Evolutionary conservation across 2,329 filamentous ascomycete species (phyloP).

Genomic region (Paraphoma chrysanthemicola): DNA sequence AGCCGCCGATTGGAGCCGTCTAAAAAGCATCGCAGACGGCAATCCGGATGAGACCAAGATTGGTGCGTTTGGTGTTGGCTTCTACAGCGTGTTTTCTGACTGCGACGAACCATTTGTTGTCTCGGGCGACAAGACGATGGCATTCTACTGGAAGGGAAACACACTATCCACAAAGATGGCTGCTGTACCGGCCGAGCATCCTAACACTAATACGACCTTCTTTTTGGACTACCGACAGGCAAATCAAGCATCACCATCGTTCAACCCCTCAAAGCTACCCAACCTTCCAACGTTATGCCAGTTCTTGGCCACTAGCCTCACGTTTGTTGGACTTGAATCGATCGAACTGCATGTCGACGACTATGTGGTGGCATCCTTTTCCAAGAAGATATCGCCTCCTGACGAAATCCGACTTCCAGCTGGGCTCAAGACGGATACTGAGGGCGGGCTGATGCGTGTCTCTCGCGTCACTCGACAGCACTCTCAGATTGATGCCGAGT

Average conservation of each 20-base stretch:
- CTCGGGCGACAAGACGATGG: conserved; percentile 91
- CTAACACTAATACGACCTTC: conserved; percentile 81
- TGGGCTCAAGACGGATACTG: conserved; percentile 81
- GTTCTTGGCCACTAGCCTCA: conserved; percentile 92
- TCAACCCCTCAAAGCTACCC: conserved; percentile 73
- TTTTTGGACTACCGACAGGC: conserved; percentile 91
- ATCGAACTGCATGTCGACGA: conserved; percentile 93
- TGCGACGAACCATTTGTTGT: conserved; percentile 98
- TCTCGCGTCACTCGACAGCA: conserved; percentile 81
- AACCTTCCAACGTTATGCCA: conserved; percentile 86
- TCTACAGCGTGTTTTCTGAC: conserved; percentile 98
- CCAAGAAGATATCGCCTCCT: conserved; percentile 85
- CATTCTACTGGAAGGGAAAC: conserved; percentile 99
- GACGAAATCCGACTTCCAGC: conserved; percentile 74
- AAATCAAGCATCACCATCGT: conserved; percentile 56
- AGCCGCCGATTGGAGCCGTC: conserved; percentile 86
- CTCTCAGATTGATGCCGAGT: conserved; percentile 89
- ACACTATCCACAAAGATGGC: conserved; percentile 90
- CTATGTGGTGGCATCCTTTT: conserved; percentile 77
- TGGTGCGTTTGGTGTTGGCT: conserved; percentile 96
- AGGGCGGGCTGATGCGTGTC: conserved; percentile 88
- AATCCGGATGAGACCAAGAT: conserved; percentile 99
- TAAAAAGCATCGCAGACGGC: conserved; percentile 98
- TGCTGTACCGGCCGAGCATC: conserved; percentile 71
- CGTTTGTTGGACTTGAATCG: conserved; percentile 86